A percentile compares a stretch with the other conserved stretches of the same genome.
Conservation (phyloP, 78 protist species). For the Dictyostelium firmibasis region DNA sequence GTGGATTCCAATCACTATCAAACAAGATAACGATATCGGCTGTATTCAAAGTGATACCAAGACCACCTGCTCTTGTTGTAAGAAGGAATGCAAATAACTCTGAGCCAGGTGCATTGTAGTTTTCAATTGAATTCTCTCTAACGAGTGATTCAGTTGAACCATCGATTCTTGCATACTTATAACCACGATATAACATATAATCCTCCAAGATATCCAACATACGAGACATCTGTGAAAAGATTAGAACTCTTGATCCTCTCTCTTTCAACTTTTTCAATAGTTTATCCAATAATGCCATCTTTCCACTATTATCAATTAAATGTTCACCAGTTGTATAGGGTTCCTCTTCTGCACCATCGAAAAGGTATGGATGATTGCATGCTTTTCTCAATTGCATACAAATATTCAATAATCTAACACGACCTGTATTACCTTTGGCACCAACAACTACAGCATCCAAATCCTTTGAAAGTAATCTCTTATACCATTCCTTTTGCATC, state of each 20-base stretch:
- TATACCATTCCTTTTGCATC: slow-evolving; percentile 90
- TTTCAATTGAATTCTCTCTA: slow-evolving; percentile 93
- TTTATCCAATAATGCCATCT: slow-evolving; percentile 95
- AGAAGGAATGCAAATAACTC: slow-evolving; percentile 91
- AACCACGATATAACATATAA: slow-evolving; percentile 80
- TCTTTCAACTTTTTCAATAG: slow-evolving; percentile 83
- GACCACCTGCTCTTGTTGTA: slow-evolving; percentile 99
- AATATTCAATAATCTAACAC: slow-evolving; percentile 89
- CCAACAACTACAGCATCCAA: slow-evolving; percentile 69
- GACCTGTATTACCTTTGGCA: slow-evolving; percentile 34
- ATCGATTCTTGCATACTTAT: slow-evolving; percentile 96
- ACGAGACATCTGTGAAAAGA: slow-evolving; percentile 97
- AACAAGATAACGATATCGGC: slow-evolving; percentile 98
- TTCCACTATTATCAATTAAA: slow-evolving; percentile 86
- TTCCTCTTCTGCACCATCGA: slow-evolving; percentile 94
- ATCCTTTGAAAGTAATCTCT: slow-evolving; percentile 56
- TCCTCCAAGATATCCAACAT: slow-evolving; percentile 98
- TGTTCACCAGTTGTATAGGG: slow-evolving; percentile 73
- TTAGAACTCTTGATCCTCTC: slow-evolving; percentile 88
- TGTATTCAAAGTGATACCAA: slow-evolving; percentile 97
- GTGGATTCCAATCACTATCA: slow-evolving; percentile 99
- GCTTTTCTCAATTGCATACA: slow-evolving; percentile 96
- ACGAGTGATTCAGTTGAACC: slow-evolving; percentile 90
- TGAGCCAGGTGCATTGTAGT: slow-evolving; percentile 89
- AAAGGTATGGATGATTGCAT: slow-evolving; percentile 98